Conservation (phyloP, 139 green algal genomes). For the Pedinophyceae sp. region DNA sequence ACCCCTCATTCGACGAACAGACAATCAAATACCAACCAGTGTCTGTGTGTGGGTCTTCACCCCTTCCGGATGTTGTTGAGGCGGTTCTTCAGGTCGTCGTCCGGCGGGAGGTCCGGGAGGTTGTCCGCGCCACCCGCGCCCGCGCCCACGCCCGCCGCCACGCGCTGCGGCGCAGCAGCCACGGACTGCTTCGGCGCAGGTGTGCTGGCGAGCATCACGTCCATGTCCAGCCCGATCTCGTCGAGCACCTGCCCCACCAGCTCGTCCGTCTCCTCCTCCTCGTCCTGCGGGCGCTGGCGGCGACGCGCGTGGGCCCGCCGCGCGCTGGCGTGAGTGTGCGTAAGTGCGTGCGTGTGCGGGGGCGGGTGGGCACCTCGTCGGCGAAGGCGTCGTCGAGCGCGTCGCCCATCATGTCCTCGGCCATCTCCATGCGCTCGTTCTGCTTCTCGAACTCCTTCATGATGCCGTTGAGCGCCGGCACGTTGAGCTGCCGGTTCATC, state of each 20-base stretch:
- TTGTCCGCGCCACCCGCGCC: slow-evolving; percentile 3
- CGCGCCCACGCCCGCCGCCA: slow-evolving; percentile 12
- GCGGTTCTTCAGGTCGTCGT: slow-evolving; percentile 66
- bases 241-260: slow-evolving; percentile 76
- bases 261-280: slow-evolving; percentile 91
- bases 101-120: slow-evolving; percentile 6
- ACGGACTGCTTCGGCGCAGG: slow-evolving; percentile 6
- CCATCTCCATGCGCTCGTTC: slow-evolving; percentile 98
- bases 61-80: slow-evolving; percentile 58
- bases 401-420: slow-evolving; percentile 87
- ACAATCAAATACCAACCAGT: too few species aligned
- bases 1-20: too few species aligned
- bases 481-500: slow-evolving; percentile 94
- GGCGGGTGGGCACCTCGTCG: slow-evolving; percentile 28
- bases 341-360: background rate
- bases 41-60: too few species aligned
- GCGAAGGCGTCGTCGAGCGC: slow-evolving; percentile 81
- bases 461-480: slow-evolving; percentile 63
- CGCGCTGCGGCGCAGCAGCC: background rate
- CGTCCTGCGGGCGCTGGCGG: slow-evolving; percentile 44
- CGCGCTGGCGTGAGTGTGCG: background rate
- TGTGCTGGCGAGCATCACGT: slow-evolving; percentile 21
- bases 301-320: background rate
- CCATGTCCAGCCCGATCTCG: slow-evolving; percentile 68
- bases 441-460: slow-evolving; percentile 95